Conservation (phyloP, 2,329 filamentous ascomycete genomes). For the Pseudogymnoascus sp. region DNA sequence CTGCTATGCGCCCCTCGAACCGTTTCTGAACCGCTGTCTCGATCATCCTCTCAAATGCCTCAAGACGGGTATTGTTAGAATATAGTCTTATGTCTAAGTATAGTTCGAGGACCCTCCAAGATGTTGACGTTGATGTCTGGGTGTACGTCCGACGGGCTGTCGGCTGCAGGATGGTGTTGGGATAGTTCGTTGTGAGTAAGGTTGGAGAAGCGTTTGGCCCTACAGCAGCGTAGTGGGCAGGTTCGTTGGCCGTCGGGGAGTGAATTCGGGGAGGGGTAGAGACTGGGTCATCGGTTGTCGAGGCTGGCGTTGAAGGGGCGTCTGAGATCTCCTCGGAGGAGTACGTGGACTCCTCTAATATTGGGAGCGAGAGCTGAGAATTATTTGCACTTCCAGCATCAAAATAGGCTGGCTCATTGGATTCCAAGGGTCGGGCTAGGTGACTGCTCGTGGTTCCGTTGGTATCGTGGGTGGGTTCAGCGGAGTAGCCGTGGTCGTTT, state of each 20-base stretch:
- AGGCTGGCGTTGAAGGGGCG: neutral
- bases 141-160: neutral
- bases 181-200: neutral
- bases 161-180: neutral
- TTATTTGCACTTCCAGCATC: neutral
- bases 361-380: neutral
- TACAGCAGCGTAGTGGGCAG: neutral
- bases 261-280: neutral
- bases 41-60: neutral
- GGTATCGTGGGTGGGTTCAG: neutral
- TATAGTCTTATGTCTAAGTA: neutral
- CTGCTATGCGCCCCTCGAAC: neutral
- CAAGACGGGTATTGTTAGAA: neutral
- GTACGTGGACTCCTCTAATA: neutral
- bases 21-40: neutral
- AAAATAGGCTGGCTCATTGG: neutral
- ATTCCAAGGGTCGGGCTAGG: neutral
- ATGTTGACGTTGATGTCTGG: neutral
- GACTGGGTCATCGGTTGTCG: neutral
- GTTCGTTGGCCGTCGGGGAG: neutral
- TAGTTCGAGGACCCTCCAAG: neutral
- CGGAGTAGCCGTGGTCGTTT: neutral
- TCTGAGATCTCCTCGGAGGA: neutral
- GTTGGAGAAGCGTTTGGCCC: neutral
- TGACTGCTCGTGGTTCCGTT: too few species aligned